Evolutionary conservation across 1,284 basidiomycete genomes (phyloP), one percentile per base, ranked within the genome.

Genomic region (Cystobasidiaceae sp.): DNA sequence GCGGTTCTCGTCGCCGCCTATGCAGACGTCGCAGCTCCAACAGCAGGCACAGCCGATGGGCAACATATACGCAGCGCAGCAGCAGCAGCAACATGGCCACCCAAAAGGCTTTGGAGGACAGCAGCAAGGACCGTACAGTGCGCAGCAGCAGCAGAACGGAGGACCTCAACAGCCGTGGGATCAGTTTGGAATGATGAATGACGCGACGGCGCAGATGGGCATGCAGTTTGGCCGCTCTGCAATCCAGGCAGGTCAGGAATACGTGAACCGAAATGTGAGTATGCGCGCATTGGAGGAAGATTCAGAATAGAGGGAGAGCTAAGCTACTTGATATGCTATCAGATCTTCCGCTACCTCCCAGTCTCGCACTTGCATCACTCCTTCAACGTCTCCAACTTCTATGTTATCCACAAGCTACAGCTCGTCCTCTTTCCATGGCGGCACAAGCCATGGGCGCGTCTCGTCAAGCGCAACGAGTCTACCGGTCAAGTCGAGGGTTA

Each of bases 371-470:
- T 97, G 66, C 97, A 97, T 75, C 88, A 93, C 74, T 89, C 92
- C 74, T 97, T 97, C 79, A 93, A 97, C 75, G 96, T 98, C 15
- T 93, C 91, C 23, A 97, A 97, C 76, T 88, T 86, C 1, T 98
- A 98, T 75, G 94, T 98, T 49, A 85, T 97, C 37, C 84, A 84
- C 74, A 98, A 98, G 76, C 80, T 98, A 3, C 84, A 85, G 17
- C 81, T 98, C 27, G 81, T 98, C n/a, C 80, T 97, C 44, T 97
- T 97, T 73, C 96, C 96, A 0, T 98, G 96, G 96, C 79, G 86
- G 44, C 93, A 98, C 66, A 55, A 61, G 19, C 72, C 74, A 17
- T 75, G 75, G 75, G 67, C 69, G 19, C 58, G 73, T 30, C 57
- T 68, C 23, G 67, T 73, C 13, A 67, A 69, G 45, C 67, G 73